Conservation (phyloP, 805 yeast species). For the Schizosaccharomyces japonicus region DNA sequence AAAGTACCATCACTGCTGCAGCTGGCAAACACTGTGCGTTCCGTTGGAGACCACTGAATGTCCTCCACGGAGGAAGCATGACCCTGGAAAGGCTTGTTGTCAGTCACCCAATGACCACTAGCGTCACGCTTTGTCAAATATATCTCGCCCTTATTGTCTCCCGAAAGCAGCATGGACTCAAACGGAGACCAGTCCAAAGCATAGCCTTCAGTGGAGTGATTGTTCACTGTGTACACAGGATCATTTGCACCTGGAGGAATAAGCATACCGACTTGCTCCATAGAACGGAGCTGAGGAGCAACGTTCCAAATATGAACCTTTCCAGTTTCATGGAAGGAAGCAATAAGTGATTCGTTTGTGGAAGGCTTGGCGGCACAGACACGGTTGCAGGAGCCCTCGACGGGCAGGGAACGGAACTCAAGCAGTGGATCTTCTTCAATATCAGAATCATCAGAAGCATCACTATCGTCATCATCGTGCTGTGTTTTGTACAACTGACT, state of each 20-base stretch:
- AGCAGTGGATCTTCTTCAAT: conserved; percentile 40
- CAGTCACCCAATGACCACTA: conserved; percentile 57
- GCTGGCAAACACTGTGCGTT: conserved; percentile 82
- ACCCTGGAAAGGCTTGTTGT: conserved; percentile 43
- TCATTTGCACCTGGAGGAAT: conserved; percentile 55
- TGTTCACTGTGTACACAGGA: conserved; percentile 59
- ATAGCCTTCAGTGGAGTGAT: conserved; percentile 87
- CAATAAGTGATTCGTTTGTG: conserved; percentile 47
- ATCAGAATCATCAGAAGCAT: conserved; percentile 47
- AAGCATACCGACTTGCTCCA: conserved; percentile 66
- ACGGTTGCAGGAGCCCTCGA: conserved; percentile 70
- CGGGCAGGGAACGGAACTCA: conserved; percentile 59
- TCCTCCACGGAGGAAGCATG: conserved; percentile 56
- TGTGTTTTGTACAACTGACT: conserved; percentile 65
- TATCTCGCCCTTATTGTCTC: conserved; percentile 71
- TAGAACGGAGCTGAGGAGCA: conserved; percentile 53
- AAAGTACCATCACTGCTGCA: conserved; percentile 80
- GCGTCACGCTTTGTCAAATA: conserved; percentile 56
- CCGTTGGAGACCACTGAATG: conserved; percentile 86
- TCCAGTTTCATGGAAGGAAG: conserved; percentile 73
- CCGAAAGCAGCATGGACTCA: conserved; percentile 49
- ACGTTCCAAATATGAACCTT: conserved; percentile 71
- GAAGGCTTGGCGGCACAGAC: conserved; percentile 65
- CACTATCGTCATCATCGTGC: conserved; percentile 55
- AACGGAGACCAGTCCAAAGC: conserved; percentile 93